These are phyloP conservation scores for Esteya vermicola DNA, from an alignment of 2,329 filamentous ascomycete species.

Conservation along the genomic window DNA sequence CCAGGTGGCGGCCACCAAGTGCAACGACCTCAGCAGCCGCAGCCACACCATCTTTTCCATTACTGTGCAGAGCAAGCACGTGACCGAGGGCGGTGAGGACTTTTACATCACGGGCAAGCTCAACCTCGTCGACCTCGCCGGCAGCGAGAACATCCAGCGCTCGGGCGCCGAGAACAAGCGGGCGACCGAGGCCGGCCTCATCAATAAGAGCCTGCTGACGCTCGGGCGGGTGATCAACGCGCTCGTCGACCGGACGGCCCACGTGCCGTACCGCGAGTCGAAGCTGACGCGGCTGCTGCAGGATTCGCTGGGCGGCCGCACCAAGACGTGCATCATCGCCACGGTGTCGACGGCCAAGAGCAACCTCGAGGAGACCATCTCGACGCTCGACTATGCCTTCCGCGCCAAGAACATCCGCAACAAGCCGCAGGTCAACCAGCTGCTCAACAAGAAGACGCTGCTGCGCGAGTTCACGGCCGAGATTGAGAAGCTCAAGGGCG, in stretches of 20 bases:
- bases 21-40: slow-evolving; percentile 92
- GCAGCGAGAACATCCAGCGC: slow-evolving; percentile 93
- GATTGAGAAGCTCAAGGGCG: slow-evolving; percentile 88
- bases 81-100: slow-evolving; percentile 72
- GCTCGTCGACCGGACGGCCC: slow-evolving; percentile 73
- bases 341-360: slow-evolving; percentile 89
- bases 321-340: slow-evolving; percentile 97
- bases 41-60: slow-evolving; percentile 98
- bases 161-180: slow-evolving; percentile 97
- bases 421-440: slow-evolving; percentile 87
- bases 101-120: slow-evolving; percentile 84
- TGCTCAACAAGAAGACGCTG: slow-evolving; percentile 84
- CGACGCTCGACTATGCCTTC: slow-evolving; percentile 94
- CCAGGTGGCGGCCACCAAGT: slow-evolving; percentile 98
- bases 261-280: slow-evolving; percentile 88
- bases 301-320: slow-evolving; percentile 88
- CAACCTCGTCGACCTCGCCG: slow-evolving; percentile 90
- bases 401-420: slow-evolving; percentile 97
- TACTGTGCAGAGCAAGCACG: slow-evolving; percentile 76
- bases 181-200: slow-evolving; percentile 85
- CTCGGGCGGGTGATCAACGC: slow-evolving; percentile 95
- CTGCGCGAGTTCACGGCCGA: slow-evolving; percentile 81
- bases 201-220: slow-evolving; percentile 95
- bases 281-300: slow-evolving; percentile 90
- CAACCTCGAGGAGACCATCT: slow-evolving; percentile 96